Base-by-base conservation (phyloP, 345 rosid genomes). In the Salix caprea region DNA sequence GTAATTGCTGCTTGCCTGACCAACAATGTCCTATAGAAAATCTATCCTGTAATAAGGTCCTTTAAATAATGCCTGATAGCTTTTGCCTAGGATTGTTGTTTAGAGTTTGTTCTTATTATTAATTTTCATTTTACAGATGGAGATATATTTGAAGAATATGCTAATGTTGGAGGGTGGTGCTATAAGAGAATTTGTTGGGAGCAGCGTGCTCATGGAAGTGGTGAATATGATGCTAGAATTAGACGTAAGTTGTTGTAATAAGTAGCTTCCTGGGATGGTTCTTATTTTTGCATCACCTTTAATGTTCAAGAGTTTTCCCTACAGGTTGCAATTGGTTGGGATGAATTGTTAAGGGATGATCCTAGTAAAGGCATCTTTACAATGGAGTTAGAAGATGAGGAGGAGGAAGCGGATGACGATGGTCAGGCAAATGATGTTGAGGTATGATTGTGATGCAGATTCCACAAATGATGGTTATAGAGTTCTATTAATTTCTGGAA, bases 271-370 rank as follows among this genome's bases (percentile, higher is more conserved):
- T 48, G 24, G 72, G 70, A 26, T 75, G 7, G 30, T 65, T 79
- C 40, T 50, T 34, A 26, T 69, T 73, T 69, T 40, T 23, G 3
- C 77, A 62, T 46, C 54, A 65, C 70, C 73, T 39, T 14, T 80
- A 40, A 62, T 72, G 48, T 40, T 19, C 24, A 39, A 2, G 67
- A 70, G 61, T 28, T 75, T 75, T 74, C 34, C 83, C 23, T 32
- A 3, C 73, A 93, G 97, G 83, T 90, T 82, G 89, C 87, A 76
- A 94, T 94, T 65, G 91, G 91, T 66, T 92, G 97, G 94, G 94
- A 94, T 82, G 90, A 88, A 75, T 89, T 86, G 62, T 77, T 83
- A 72, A 85, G 85, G 79, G 94, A 91, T 50, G 97, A 94, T 67
- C 82, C 90, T 46, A 74, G 73, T 72, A 94, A 87, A 89, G 93